Base-by-base conservation (phyloP, 305 asterid genomes). In the Fraxinus floribunda region DNA sequence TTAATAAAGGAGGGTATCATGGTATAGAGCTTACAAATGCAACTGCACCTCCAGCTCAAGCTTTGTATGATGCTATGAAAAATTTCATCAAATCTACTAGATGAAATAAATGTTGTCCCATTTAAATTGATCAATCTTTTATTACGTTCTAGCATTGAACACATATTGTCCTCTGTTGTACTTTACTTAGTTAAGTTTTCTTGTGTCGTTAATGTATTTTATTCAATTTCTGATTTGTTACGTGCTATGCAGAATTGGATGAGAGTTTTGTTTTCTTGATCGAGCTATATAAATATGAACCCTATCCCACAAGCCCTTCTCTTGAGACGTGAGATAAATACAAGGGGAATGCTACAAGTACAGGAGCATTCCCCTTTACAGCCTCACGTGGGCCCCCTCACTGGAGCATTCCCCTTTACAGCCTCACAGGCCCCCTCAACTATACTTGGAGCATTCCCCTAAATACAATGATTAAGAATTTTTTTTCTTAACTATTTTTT, bases 11-110 rank as follows among this genome's bases (percentile, higher is more conserved):
- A 0, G 97, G 96, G 35, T 73, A 86, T 80, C 97, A 92, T 68
- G 96, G 46, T 1, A 94, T 88, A 72, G 97, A 93, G 83, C 2
- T 91, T 4, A 84, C 78, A 71, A 92, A 92, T 68, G 89, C 92
- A 2, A 78, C 80, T 26, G 79, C 79, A 74, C 94, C 94, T 7
- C 84, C 83, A 49, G 97, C 94, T 6, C 84, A 85, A 49, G 89
- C 83, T 72, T 60, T 89, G 73, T 84, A 86, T 36, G 87, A 85
- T 83, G 90, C 83, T 79, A 0, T 93, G 20, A 87, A 83, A 49
- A 62, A 79, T 1, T 93, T 93, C 77, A 83, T 91, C 20, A 6
- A 22, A 62, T 7, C 71, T 7, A 20, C 71, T 62, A 62, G 29
- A 18, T 62, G 71, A 62, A 62, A 13, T 55, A 55, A 55, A 55